Evolutionary conservation across 2,329 filamentous ascomycete genomes (phyloP).

Genomic region (Pseudogymnoascus sp.): DNA sequence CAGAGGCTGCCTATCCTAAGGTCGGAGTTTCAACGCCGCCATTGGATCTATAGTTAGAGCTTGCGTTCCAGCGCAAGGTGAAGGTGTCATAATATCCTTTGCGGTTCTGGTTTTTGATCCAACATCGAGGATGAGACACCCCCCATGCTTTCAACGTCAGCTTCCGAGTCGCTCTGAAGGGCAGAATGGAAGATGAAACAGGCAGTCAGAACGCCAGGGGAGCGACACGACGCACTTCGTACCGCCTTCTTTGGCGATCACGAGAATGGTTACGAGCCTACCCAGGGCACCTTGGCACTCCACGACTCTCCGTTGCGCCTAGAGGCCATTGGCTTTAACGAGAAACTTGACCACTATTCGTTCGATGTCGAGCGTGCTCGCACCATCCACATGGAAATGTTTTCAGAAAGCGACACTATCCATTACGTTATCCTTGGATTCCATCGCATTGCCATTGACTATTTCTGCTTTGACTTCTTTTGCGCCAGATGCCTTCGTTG

Average conservation of each 20-base stretch:
- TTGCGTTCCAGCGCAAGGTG: neutral
- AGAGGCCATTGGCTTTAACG: neutral
- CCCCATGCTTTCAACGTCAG: slow-evolving; percentile 21
- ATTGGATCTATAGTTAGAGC: neutral
- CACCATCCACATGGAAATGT: slow-evolving; percentile 27
- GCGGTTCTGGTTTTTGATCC: slow-evolving; percentile 21
- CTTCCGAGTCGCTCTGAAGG: slow-evolving; percentile 16
- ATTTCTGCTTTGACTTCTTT: slow-evolving; percentile 18
- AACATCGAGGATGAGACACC: slow-evolving; percentile 17
- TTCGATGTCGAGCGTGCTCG: slow-evolving; percentile 34
- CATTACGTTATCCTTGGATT: slow-evolving; percentile 17
- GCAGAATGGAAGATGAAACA: slow-evolving; percentile 17
- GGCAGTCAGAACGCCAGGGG: slow-evolving; percentile 16
- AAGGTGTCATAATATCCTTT: neutral
- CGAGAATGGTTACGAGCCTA: neutral
- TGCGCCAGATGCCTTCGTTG: slow-evolving; percentile 7
- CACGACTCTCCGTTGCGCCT: neutral
- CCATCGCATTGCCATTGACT: slow-evolving; percentile 24
- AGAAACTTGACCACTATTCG: slow-evolving; percentile 22
- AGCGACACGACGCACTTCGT: slow-evolving; percentile 22
- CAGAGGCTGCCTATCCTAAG: neutral
- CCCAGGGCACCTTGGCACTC: neutral
- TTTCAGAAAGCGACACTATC: slow-evolving; percentile 22
- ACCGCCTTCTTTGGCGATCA: slow-evolving; percentile 20
- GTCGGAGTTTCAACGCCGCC: neutral